Conservation (phyloP, 1,139 yeast genomes). For the Sugiyamaella grinbergsii region DNA sequence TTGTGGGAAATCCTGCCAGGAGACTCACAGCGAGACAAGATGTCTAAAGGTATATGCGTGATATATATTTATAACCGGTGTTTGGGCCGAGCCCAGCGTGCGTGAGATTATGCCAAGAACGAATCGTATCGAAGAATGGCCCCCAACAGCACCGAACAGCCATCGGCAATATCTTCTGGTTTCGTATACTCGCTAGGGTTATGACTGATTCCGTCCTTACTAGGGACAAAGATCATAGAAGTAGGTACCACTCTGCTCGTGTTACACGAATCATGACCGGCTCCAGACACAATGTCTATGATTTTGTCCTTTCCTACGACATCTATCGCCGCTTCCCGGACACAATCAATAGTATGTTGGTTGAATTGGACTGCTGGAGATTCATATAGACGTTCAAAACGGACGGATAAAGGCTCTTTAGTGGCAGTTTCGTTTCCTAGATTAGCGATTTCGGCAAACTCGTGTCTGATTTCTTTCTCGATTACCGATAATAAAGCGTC, state of each 20-base stretch:
- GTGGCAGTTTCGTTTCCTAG: slow-evolving; percentile 47
- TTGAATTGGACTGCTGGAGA: slow-evolving; percentile 22
- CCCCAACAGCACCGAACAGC: slow-evolving; percentile 58
- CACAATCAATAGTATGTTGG: slow-evolving; percentile 48
- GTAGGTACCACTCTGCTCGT: slow-evolving; percentile 62
- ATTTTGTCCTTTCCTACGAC: slow-evolving; percentile 55
- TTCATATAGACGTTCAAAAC: slow-evolving; percentile 14
- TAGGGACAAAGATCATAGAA: slow-evolving; percentile 73
- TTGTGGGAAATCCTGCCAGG: slow-evolving; percentile 44
- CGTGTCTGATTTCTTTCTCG: slow-evolving; percentile 45
- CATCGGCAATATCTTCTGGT: slow-evolving; percentile 63
- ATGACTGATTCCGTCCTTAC: slow-evolving; percentile 68
- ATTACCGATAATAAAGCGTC: slow-evolving; percentile 50
- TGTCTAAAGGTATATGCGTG: slow-evolving; percentile 41
- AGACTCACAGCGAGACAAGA: slow-evolving; percentile 46
- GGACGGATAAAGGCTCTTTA: slow-evolving; percentile 46
- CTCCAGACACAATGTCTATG: slow-evolving; percentile 58
- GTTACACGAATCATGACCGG: slow-evolving; percentile 73
- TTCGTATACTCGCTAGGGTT: slow-evolving; percentile 66
- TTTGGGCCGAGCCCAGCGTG: slow-evolving; percentile 1
- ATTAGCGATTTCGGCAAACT: slow-evolving; percentile 43
- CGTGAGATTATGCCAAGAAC: slow-evolving; percentile 30
- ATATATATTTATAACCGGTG: neutral
- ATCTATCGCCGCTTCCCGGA: slow-evolving; percentile 54
- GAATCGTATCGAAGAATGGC: slow-evolving; percentile 60